Conservation (phyloP, 208 protist species). For the Trypanosoma scelopori region DNA sequence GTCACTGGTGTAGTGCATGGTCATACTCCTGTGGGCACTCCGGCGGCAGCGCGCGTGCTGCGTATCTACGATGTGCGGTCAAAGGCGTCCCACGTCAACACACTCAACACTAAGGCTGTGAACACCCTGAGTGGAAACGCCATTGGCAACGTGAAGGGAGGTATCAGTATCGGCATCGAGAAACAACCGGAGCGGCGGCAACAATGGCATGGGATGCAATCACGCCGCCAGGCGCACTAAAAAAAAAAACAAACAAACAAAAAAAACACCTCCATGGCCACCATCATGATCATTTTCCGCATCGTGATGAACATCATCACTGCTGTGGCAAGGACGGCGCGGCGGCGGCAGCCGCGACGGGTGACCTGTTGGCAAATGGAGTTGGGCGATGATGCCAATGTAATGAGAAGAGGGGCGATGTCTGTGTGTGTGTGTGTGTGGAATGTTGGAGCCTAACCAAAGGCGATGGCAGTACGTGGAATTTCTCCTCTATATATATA, state of each 20-base stretch:
- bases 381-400: no score
- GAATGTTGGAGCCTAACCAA: no score
- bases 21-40: not conserved
- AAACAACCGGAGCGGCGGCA: not conserved
- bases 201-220: constrained; percentile 5
- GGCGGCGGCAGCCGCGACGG: no score
- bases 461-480: no score
- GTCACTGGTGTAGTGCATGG: constrained; percentile 3
- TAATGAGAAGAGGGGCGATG: no score
- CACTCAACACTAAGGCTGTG: not conserved
- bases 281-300: not conserved
- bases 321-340: no score
- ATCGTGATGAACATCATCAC: not conserved
- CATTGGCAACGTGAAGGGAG: not conserved
- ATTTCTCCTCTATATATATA: no score
- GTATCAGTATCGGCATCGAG: constrained; percentile 1
- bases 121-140: constrained; percentile 1
- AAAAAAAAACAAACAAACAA: constrained; percentile 1
- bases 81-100: constrained; percentile 1
- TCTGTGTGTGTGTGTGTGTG: no score
- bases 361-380: no score
- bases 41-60: constrained; percentile 10
- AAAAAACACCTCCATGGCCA: no score
- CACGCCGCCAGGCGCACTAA: constrained; percentile 1
- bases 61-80: constrained; percentile 27